Percentiles rank a stretch among this genome's conserved stretches.
These are phyloP conservation scores for Thermoascus crustaceus DNA, from an alignment of 2,329 filamentous ascomycete genomes.

Conservation along the genomic window DNA sequence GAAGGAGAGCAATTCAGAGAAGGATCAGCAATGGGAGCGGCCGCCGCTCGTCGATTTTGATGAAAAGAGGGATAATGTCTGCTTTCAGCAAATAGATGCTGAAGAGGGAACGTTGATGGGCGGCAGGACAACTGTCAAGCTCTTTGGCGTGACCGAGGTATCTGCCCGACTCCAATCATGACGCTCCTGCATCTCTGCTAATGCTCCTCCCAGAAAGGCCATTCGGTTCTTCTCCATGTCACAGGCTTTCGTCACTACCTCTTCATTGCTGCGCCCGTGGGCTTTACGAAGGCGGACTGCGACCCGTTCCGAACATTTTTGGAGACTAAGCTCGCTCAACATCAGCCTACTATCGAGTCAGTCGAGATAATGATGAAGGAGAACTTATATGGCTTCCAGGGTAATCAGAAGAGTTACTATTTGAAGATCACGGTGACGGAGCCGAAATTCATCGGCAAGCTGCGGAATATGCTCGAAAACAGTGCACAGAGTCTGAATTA, in stretches of 20 bases:
- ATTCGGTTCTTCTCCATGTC: constrained; percentile 91
- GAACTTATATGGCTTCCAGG: constrained; percentile 89
- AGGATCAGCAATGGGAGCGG: constrained; percentile 83
- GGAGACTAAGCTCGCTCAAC: constrained; percentile 67
- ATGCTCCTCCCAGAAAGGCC: constrained; percentile 45
- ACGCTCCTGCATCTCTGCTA: constrained; percentile 7
- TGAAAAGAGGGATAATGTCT: constrained; percentile 59
- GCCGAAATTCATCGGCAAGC: constrained; percentile 69
- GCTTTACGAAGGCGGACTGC: constrained; percentile 72
- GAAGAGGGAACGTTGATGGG: constrained; percentile 80
- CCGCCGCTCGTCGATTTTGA: constrained; percentile 55
- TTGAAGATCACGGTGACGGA: constrained; percentile 90
- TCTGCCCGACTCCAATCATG: constrained; percentile 6
- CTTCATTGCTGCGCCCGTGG: constrained; percentile 79
- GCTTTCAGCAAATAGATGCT: constrained; percentile 90
- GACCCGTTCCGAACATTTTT: constrained; percentile 70
- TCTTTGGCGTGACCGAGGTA: constrained; percentile 86
- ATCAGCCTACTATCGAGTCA: constrained; percentile 66
- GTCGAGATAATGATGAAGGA: constrained; percentile 77
- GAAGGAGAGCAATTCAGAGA: constrained; percentile 81
- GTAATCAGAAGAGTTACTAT: constrained; percentile 84
- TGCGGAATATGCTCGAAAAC: constrained; percentile 67
- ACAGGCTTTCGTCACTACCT: constrained; percentile 95
- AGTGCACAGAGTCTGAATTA: constrained; percentile 64
- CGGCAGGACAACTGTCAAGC: constrained; percentile 69